These are phyloP conservation scores for Pulveroboletus sp. DNA, from an alignment of 768 basidiomycete species.

Conservation along the genomic window DNA sequence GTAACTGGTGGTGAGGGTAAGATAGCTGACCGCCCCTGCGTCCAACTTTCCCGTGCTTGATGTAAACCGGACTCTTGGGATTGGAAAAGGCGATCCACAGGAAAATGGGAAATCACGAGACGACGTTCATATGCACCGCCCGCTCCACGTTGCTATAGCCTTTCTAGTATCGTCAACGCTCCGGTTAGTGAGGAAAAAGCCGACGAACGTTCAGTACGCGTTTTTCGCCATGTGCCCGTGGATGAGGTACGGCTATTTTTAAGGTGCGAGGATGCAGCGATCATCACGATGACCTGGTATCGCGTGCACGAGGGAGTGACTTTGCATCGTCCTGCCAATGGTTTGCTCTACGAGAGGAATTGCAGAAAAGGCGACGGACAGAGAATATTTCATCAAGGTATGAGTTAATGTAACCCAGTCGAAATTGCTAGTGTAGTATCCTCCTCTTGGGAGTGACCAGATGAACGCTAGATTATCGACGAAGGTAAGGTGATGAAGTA, in stretches of 20 bases:
- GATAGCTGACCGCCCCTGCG: background rate
- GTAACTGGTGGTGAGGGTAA: too few relatives aligned
- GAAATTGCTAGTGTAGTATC: background rate
- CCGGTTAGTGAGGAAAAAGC: too few relatives aligned
- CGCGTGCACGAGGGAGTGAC: too few relatives aligned
- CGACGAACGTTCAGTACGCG: background rate
- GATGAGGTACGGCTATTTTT: background rate
- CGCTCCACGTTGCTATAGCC: background rate
- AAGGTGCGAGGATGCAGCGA: too few relatives aligned
- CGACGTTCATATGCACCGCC: background rate
- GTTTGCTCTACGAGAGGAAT: too few relatives aligned
- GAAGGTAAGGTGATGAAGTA: background rate
- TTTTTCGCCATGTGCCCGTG: background rate
- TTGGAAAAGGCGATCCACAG: too few relatives aligned
- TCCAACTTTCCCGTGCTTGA: background rate
- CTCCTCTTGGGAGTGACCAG: background rate
- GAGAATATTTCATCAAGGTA: too few relatives aligned
- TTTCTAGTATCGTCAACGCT: too few relatives aligned
- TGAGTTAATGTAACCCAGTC: too few relatives aligned
- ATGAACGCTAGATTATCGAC: background rate
- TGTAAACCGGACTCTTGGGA: background rate
- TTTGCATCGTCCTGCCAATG: too few relatives aligned
- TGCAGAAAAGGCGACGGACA: too few relatives aligned
- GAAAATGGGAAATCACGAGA: background rate
- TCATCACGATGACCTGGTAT: background rate